These are phyloP conservation scores for Candida jianshihensis DNA, from an alignment of 805 yeast species.

Conservation along the genomic window DNA sequence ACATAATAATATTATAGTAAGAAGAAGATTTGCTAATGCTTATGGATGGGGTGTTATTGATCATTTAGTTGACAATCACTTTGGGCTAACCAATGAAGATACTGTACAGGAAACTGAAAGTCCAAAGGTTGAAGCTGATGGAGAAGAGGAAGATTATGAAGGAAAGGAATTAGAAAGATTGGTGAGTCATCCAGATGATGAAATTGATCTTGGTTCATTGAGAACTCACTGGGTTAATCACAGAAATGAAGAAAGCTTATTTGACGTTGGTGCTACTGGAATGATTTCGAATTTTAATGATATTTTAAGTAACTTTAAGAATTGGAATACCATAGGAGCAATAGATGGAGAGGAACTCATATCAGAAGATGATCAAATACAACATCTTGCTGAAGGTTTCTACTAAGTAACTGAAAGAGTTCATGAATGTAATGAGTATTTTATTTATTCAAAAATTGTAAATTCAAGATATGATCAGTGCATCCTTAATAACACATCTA, in stretches of 20 bases:
- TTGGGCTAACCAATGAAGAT: too few species aligned
- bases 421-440: neutral
- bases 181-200: conserved; percentile 7
- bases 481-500: conserved; percentile 31
- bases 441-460: neutral
- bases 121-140: neutral
- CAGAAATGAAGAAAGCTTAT: conserved; percentile 23
- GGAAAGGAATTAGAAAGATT: conserved; percentile 6
- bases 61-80: conserved; percentile 60
- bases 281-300: conserved; percentile 59
- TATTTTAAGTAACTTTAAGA: conserved; percentile 39
- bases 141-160: conserved; percentile 1
- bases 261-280: conserved; percentile 67
- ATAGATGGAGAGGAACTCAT: conserved; percentile 3
- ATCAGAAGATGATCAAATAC: conserved; percentile 1
- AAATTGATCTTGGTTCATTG: conserved; percentile 16
- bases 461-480: conserved; percentile 4
- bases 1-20: conserved; percentile 66
- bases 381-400: conserved; percentile 5
- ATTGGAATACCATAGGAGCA: conserved; percentile 17
- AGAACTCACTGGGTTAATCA: conserved; percentile 43
- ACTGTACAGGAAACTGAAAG: too few species aligned
- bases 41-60: conserved; percentile 81
- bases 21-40: conserved; percentile 70
- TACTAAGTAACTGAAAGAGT: neutral